Base-by-base conservation (phyloP, 768 basidiomycete genomes). In the Ephemerocybe angulata region DNA sequence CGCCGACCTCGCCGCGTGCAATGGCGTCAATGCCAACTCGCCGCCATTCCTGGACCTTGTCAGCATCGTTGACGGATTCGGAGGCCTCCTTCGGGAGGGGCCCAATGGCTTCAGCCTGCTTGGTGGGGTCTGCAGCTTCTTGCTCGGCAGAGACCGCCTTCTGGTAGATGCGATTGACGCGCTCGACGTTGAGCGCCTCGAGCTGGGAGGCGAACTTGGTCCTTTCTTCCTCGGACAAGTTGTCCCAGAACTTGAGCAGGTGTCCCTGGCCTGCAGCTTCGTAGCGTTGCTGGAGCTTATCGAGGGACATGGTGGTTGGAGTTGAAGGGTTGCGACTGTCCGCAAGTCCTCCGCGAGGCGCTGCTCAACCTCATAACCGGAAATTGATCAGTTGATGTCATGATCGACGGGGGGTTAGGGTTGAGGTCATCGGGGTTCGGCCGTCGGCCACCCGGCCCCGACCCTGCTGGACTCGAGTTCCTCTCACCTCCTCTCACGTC, bases 141-240 rank as follows among this genome's bases (percentile, higher is more conserved):
- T 78, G 74, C 67, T 94, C 90, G 4, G 84, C 77, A 33, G 77
- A 61, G 59, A 93, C 76, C 19, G 96, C 91, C 61, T 84, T 88
- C 40, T 77, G 64, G 81, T 85, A 95, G 62, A 98, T 83, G 62
- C 85, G 81, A 76, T 98, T 98, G 57, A 98, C 93, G 59, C 94
- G 90, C 55, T 87, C 82, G 61, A 97, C 86, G 68, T 98, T 86
- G 67, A 99, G 84, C 11, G 78, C 70, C 44, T 83, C 77, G 60
- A 98, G 85, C 71, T 98, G 96, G 12, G 71, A 64, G 56, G 79
- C 67, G 52, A 98, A 81, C 8, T 80, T 66, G 7, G 71, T 65
- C 63, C 84, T 90, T 63, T 95, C 86, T 3, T 74, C 51, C 4
- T 83, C 71, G 42, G 82, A 72, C 56, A 98, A 85, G 33, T 77